Base-by-base conservation (phyloP, 2,329 filamentous ascomycete species). In the Akanthomyces dipterigenus region DNA sequence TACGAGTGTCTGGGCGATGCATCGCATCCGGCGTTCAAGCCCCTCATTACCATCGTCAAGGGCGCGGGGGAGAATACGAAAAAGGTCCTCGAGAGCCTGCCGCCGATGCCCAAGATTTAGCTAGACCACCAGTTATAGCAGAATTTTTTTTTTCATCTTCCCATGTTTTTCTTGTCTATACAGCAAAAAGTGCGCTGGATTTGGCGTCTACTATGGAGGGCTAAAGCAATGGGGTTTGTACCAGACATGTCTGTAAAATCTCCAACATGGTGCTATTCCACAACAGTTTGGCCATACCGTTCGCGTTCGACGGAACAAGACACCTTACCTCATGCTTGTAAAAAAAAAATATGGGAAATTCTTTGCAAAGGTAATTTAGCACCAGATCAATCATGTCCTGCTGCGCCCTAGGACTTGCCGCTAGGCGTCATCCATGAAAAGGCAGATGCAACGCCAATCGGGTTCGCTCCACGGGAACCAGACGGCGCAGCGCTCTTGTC, bases 1-100 rank as follows among this genome's bases (percentile, higher is more conserved):
- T 98, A 96, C 76, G 93, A 98, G 79, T 86, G 86, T 68, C 83
- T 97, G 78, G 91, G 90, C 20, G 93, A 97, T 76, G 91, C 93
- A 7, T 80, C 76, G 14, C 84, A 88, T 68, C 75, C 80, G 1
- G 85, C 87, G 75, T 97, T 97, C 72, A 88, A 83, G 76, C 80
- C 79, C 26, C 80, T 97, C 51, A 87, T 89, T 64, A 81, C 79
- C 60, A 70, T 97, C 61, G 89, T 98, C 61, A 96, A 93, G 80
- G 90, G 91, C 67, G 87, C 82, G 8, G 82, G 83, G 67, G 78
- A 80, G 51, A 86, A 85, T 66, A 96, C 93, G 0, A 91, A 84
- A 77, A 80, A 79, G 53, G 84, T 83, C 6, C 75, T 96, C 70
- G 80, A 83, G 67, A 82, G 81, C 2, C 76, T 96, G 70, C 82